Evolutionary conservation across 768 basidiomycete genomes (phyloP).

Genomic region (Grammothele lineata): DNA sequence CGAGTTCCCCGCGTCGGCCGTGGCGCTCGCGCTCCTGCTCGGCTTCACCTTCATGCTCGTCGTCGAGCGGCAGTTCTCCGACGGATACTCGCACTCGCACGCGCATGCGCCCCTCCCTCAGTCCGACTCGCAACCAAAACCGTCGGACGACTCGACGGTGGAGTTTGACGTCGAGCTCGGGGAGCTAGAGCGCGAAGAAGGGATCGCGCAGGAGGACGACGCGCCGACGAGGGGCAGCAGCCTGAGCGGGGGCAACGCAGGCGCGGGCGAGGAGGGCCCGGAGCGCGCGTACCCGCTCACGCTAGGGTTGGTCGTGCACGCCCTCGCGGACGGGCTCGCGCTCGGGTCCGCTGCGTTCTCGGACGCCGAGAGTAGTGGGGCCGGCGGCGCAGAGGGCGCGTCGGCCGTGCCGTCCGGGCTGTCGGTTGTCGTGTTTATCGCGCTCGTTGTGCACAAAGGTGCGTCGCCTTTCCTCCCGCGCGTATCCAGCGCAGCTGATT

Average conservation of each 20-base stretch:
- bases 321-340: slow-evolving; percentile 88
- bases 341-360: slow-evolving; percentile 73
- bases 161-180: slow-evolving; percentile 64
- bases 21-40: slow-evolving; percentile 59
- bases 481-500: not conserved
- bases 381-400: slow-evolving; percentile 14
- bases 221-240: not conserved
- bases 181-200: slow-evolving; percentile 47
- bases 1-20: slow-evolving; percentile 44
- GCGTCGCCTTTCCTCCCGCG: not conserved
- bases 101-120: slow-evolving; percentile 10
- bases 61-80: slow-evolving; percentile 58
- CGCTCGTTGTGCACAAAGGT: slow-evolving; percentile 92
- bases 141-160: slow-evolving; percentile 26
- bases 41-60: slow-evolving; percentile 65
- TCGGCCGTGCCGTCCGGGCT: no score
- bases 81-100: slow-evolving; percentile 38
- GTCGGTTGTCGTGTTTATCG: slow-evolving; percentile 86
- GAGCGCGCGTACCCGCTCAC: slow-evolving; percentile 66
- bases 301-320: slow-evolving; percentile 83
- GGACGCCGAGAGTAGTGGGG: slow-evolving; percentile 22
- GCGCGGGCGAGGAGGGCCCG: slow-evolving; percentile 21
- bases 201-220: slow-evolving; percentile 5
- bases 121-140: slow-evolving; percentile 20
- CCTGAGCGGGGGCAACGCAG: not conserved